phyloP scores from a whole-genome alignment of 208 protist species.

The Entamoeba invadens region DNA sequence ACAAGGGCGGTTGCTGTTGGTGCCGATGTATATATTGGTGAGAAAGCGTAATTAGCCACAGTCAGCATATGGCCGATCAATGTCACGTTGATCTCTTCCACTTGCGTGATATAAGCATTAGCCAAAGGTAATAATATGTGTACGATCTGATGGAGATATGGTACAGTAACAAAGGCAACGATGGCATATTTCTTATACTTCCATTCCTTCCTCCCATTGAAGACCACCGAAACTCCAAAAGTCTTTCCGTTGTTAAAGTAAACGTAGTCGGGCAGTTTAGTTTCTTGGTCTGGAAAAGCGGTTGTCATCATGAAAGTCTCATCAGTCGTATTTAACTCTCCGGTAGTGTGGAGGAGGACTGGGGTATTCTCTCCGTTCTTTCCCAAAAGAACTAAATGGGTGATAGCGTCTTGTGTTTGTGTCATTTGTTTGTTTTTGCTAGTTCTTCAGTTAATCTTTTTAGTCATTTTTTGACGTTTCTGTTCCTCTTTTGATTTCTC shows the following conservation, averaged over 20 bases:
- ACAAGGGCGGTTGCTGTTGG: background rate
- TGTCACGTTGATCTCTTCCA: background rate
- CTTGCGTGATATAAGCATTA: background rate
- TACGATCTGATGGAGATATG: background rate
- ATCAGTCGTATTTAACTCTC: background rate
- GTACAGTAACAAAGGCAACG: background rate
- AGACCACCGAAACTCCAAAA: background rate
- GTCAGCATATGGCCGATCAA: background rate
- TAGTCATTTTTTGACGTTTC: no score
- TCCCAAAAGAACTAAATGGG: no score
- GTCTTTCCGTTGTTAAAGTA: background rate
- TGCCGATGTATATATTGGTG: background rate
- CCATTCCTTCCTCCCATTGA: background rate
- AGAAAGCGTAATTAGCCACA: background rate
- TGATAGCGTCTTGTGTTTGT: no score
- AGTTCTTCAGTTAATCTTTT: no score
- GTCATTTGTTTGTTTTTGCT: no score
- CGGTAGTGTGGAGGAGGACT: background rate
- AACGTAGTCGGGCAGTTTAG: background rate
- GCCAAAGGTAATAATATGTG: background rate
- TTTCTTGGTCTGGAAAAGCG: background rate
- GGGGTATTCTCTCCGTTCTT: background rate
- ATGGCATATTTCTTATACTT: background rate
- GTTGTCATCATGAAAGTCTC: background rate
- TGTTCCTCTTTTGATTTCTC: no score